phyloP scores from a whole-genome alignment of 2,329 filamentous ascomycete genomes.

The Aspergillus brasiliensis region DNA sequence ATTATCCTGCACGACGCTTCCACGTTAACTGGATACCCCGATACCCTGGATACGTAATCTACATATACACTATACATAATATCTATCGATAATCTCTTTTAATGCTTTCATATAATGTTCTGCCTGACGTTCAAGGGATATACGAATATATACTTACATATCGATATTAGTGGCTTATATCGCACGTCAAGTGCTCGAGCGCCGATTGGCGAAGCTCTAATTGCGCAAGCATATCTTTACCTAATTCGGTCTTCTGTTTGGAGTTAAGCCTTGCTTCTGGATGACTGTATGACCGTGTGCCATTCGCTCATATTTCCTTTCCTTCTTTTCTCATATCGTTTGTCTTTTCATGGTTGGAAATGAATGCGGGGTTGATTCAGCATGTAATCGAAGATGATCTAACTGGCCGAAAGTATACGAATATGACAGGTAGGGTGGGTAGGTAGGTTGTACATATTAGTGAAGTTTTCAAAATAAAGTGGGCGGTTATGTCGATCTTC shows the following conservation, averaged over 20 bases:
- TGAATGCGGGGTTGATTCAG: no score
- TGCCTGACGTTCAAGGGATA: background rate
- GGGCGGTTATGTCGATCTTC: no score
- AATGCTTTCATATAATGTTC: background rate
- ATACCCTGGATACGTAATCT: background rate
- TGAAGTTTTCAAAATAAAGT: no score
- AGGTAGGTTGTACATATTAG: no score
- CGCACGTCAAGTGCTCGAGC: background rate
- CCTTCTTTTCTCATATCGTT: no score
- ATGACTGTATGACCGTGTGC: no score
- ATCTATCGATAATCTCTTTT: background rate
- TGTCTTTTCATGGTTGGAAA: no score
- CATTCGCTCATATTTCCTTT: no score
- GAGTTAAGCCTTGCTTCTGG: background rate
- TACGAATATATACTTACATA: background rate
- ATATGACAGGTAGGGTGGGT: no score
- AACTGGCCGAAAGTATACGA: no score
- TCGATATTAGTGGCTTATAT: background rate
- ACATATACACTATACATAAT: no score
- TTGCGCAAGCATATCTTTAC: background rate
- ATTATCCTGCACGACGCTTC: background rate
- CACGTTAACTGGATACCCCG: background rate
- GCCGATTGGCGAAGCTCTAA: background rate
- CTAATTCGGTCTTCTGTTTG: background rate
- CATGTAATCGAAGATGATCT: no score